Percentiles rank a stretch among this genome's conserved stretches.
Conservation (phyloP, 139 green algal species). For the Closterium sp. region DNA sequence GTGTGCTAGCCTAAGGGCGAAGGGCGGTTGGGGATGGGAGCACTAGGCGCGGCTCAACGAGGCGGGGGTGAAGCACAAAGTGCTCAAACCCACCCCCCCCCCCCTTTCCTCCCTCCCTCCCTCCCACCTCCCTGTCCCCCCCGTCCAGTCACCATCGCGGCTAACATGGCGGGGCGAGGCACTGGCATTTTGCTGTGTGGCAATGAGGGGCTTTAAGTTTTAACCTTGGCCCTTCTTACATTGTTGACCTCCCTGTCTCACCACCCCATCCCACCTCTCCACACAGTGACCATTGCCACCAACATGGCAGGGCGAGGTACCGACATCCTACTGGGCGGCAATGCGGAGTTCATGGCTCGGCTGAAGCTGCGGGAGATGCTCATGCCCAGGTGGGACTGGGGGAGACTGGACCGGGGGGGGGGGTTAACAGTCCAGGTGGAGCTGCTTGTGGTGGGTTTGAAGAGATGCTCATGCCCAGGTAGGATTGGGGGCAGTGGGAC, state of each 20-base stretch:
- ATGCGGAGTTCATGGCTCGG: constrained; percentile 85
- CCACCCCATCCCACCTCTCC: background rate
- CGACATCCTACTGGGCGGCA: constrained; percentile 97
- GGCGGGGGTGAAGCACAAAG: constrained; percentile 71
- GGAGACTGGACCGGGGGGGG: background rate
- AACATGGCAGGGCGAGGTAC: constrained; percentile 99
- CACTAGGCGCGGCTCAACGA: constrained; percentile 65
- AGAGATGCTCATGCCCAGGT: constrained; percentile 83
- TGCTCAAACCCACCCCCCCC: constrained; percentile 80
- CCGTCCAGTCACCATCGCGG: background rate
- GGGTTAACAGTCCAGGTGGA: no score
- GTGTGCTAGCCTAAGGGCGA: no score
- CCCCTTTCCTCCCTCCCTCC: background rate
- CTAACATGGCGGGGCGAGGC: background rate
- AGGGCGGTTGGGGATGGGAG: no score
- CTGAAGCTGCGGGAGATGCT: constrained; percentile 92
- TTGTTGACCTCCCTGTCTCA: constrained; percentile 63
- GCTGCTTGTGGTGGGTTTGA: no score
- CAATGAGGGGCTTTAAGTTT: constrained; percentile 87
- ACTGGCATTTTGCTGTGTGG: constrained; percentile 69
- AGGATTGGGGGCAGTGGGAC: constrained; percentile 15
- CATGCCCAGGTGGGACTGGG: constrained; percentile 69
- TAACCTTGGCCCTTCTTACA: no score
- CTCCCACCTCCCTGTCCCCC: constrained; percentile 55
- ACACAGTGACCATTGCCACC: constrained; percentile 97